Conservation (phyloP, 1,284 basidiomycete species). For the Marasmius fiardii region DNA sequence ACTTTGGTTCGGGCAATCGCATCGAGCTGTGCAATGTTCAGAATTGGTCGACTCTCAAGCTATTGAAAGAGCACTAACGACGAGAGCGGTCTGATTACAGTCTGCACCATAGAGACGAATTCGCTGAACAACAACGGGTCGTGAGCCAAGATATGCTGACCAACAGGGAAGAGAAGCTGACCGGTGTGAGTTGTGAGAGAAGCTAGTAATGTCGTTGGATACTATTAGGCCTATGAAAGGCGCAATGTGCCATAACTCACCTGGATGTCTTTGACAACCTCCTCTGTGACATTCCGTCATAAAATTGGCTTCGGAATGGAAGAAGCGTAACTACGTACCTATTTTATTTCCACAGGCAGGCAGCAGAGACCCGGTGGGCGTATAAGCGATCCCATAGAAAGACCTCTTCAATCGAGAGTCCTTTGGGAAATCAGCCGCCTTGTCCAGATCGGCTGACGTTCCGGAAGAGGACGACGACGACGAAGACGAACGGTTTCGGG, state of each 20-base stretch:
- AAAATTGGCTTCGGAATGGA: not conserved
- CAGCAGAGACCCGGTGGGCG: slow-evolving; percentile 52
- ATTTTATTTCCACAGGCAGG: slow-evolving; percentile 48
- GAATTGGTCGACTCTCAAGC: not conserved
- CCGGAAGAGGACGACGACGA: slow-evolving; percentile 2
- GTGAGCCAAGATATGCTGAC: not conserved
- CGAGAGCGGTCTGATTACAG: slow-evolving; percentile 54
- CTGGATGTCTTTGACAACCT: slow-evolving; percentile 8
- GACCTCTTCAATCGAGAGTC: slow-evolving; percentile 57
- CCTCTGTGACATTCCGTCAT: not conserved
- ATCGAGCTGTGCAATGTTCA: slow-evolving; percentile 10
- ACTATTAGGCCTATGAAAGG: not conserved
- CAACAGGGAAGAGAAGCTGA: slow-evolving; percentile 16
- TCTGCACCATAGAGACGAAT: slow-evolving; percentile 59
- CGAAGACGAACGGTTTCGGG: slow-evolving; percentile 24
- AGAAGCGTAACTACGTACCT: slow-evolving; percentile 27
- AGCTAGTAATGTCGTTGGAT: slow-evolving; percentile 48
- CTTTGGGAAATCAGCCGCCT: slow-evolving; percentile 65
- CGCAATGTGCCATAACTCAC: not conserved
- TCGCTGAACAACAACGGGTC: slow-evolving; percentile 22
- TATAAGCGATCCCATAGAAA: slow-evolving; percentile 72
- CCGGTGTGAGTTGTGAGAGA: slow-evolving; percentile 54
- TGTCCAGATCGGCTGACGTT: slow-evolving; percentile 36
- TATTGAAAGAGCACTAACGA: slow-evolving; percentile 29
- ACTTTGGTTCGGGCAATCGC: slow-evolving; percentile 71